Conservation (phyloP, 257 asterid species). For the Rauvolfia tetraphylla region DNA sequence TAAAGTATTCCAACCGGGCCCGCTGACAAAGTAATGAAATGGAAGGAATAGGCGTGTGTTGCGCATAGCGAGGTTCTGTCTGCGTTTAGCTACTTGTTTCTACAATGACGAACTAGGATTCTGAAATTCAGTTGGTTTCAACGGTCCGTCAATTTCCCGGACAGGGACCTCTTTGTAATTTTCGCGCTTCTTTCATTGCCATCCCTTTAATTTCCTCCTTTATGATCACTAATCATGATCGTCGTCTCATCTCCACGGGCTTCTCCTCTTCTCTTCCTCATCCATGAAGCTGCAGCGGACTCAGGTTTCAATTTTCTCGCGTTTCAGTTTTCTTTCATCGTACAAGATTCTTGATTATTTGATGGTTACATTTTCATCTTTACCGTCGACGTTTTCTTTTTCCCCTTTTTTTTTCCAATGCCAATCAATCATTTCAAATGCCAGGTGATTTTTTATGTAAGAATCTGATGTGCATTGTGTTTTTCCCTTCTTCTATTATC, state of each 20-base stretch:
- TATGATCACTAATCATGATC: constrained; percentile 16
- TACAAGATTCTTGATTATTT: neutral
- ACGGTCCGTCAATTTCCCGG: constrained; percentile 24
- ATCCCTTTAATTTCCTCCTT: constrained; percentile 1
- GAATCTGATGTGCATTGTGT: neutral
- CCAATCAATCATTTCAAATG: neutral
- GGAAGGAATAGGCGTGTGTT: neutral
- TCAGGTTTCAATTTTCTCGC: constrained; percentile 18
- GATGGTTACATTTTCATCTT: neutral
- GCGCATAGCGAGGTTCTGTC: neutral
- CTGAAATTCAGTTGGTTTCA: constrained; percentile 29
- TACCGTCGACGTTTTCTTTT: neutral
- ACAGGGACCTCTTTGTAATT: constrained; percentile 24
- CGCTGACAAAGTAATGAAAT: neutral
- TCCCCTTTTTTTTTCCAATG: neutral
- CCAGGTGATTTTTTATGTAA: neutral
- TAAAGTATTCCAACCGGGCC: too few relatives aligned
- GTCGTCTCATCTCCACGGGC: constrained; percentile 13
- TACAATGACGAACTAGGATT: constrained; percentile 18
- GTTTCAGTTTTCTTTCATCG: neutral
- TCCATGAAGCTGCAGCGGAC: constrained; percentile 14
- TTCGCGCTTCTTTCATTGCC: constrained; percentile 9
- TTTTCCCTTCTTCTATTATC: neutral
- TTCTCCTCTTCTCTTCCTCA: constrained; percentile 5
- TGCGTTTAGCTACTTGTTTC: neutral